Percentiles rank a stretch among this genome's conserved stretches.
phyloP scores from a whole-genome alignment of 139 green algal species.

The Chara braunii region DNA sequence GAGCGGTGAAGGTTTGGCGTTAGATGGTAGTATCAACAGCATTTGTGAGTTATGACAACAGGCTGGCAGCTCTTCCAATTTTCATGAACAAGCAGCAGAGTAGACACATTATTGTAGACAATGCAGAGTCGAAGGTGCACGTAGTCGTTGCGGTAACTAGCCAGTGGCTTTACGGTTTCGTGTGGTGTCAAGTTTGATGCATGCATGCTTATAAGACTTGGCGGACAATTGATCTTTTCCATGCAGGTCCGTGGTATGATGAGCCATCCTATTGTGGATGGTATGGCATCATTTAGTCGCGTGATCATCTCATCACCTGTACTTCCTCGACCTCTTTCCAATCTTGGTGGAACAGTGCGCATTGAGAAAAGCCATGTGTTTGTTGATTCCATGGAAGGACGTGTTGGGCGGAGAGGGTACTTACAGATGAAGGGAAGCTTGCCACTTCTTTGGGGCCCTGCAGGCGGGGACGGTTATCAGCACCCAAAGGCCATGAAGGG shows the following conservation, averaged over 20 bases:
- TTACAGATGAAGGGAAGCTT: slow-evolving; percentile 14
- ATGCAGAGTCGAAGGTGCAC: too few species aligned
- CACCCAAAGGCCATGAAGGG: not conserved
- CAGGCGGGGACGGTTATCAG: slow-evolving; percentile 10
- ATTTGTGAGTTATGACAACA: too few species aligned
- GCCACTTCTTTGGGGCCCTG: not conserved
- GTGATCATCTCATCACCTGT: slow-evolving; percentile 37
- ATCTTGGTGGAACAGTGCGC: slow-evolving; percentile 21
- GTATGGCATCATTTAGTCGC: slow-evolving; percentile 32
- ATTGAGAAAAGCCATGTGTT: slow-evolving; percentile 34
- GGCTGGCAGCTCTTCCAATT: too few species aligned
- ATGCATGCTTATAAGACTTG: too few species aligned
- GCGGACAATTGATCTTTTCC: too few species aligned
- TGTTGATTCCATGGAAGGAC: slow-evolving; percentile 43
- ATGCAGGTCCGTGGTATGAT: slow-evolving; percentile 38
- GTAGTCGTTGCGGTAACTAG: too few species aligned
- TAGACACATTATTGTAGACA: too few species aligned
- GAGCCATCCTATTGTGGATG: slow-evolving; percentile 13
- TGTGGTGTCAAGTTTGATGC: too few species aligned
- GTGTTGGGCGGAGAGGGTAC: slow-evolving; percentile 24
- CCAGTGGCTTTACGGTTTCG: too few species aligned
- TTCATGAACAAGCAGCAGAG: too few species aligned
- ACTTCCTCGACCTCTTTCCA: slow-evolving; percentile 32
- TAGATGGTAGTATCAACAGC: too few species aligned
- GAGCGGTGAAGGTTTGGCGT: too few species aligned